Conservation (phyloP, 2,329 filamentous ascomycete genomes). For the Verticillium albo-atrum region DNA sequence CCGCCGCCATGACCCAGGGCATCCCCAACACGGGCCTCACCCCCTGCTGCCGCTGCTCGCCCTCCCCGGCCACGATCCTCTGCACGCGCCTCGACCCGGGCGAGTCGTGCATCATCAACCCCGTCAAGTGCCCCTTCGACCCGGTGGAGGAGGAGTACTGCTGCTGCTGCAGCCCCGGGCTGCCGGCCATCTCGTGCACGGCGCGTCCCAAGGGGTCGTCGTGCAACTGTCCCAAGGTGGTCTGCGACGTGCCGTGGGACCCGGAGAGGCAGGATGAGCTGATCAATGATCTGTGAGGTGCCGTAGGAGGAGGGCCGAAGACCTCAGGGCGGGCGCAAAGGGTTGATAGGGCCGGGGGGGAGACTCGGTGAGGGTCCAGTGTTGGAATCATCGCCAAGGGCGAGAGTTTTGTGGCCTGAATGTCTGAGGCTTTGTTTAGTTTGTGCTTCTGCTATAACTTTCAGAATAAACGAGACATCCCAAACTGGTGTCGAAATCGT, state of each 20-base stretch:
- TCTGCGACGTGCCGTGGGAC: constrained; percentile 2
- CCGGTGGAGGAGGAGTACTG: constrained; percentile 11
- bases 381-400: no score
- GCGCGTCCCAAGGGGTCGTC: constrained; percentile 1
- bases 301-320: no score
- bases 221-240: constrained; percentile 1
- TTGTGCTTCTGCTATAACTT: no score
- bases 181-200: constrained; percentile 1
- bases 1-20: not conserved
- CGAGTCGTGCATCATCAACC: constrained; percentile 3
- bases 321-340: no score
- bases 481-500: no score
- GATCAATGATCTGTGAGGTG: not conserved
- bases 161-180: constrained; percentile 13
- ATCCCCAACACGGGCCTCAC: constrained; percentile 15
- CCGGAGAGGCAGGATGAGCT: not conserved
- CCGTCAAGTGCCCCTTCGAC: constrained; percentile 15
- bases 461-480: no score
- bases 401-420: no score
- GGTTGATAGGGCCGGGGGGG: no score
- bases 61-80: constrained; percentile 12
- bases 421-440: no score
- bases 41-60: constrained; percentile 19
- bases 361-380: no score
- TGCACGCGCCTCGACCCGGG: constrained; percentile 19